Percentiles rank a stretch among this genome's conserved stretches.
Evolutionary conservation across 2,329 filamentous ascomycete genomes (phyloP).

Genomic region (Aspergillus transmontanensis): DNA sequence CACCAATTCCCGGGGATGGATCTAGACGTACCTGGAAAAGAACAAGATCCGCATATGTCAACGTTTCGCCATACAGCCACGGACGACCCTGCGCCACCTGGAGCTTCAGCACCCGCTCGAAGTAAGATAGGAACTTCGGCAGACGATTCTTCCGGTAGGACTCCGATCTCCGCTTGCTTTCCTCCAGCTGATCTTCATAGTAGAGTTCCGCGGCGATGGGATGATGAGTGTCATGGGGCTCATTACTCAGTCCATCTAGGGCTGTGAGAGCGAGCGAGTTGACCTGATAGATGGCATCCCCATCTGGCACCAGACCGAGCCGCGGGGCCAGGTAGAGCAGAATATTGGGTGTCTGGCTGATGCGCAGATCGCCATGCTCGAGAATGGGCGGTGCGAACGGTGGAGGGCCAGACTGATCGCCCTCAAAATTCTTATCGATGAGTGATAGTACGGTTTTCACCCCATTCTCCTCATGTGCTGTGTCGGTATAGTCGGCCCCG

Average conservation of each 20-base stretch:
- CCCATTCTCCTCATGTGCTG: not conserved
- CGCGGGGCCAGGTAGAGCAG: not conserved
- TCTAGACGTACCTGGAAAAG: not conserved
- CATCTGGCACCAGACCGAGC: not conserved
- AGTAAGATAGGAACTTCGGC: not conserved
- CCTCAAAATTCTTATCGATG: not conserved
- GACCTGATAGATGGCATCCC: not conserved
- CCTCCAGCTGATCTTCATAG: not conserved
- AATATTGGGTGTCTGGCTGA: constrained; percentile 3
- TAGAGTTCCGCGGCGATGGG: not conserved
- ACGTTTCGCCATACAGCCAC: not conserved
- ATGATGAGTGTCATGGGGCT: not conserved
- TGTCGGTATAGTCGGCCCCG: not conserved
- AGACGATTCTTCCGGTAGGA: not conserved
- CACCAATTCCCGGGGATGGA: too few species aligned
- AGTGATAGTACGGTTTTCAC: not conserved
- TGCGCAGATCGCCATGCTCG: not conserved
- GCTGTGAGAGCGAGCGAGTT: not conserved
- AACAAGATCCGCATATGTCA: not conserved
- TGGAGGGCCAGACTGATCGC: not conserved
- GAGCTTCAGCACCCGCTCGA: not conserved
- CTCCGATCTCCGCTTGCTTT: not conserved
- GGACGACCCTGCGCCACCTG: not conserved
- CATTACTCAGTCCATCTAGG: not conserved
- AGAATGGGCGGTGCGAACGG: not conserved